Conservation (phyloP, 805 yeast genomes). For the Priceomyces medius region DNA sequence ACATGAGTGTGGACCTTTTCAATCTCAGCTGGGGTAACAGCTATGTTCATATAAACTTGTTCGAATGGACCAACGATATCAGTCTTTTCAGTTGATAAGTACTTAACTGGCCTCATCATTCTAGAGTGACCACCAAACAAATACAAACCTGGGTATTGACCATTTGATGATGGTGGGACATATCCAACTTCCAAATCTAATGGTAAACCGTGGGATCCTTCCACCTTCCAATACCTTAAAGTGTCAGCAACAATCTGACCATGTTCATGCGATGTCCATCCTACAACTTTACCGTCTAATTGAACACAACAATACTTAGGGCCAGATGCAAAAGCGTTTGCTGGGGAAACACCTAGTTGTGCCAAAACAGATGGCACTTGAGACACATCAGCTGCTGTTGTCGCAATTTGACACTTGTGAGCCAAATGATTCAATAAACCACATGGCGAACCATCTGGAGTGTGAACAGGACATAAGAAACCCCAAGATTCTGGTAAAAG, state of each 20-base stretch:
- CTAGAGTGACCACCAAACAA: constrained; percentile 90
- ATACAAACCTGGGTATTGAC: constrained; percentile 96
- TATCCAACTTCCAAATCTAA: constrained; percentile 87
- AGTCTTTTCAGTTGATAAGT: constrained; percentile 76
- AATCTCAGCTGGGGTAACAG: constrained; percentile 91
- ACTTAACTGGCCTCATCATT: constrained; percentile 94
- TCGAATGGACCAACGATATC: constrained; percentile 97
- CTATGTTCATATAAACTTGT: constrained; percentile 95
- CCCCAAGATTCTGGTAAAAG: constrained; percentile 99
- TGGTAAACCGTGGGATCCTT: constrained; percentile 76
- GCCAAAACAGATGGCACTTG: constrained; percentile 64
- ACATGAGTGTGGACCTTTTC: constrained; percentile 84
- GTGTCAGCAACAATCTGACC: constrained; percentile 87
- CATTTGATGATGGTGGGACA: constrained; percentile 93
- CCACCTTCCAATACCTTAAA: constrained; percentile 88
- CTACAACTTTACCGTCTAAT: constrained; percentile 86
- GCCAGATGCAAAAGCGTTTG: constrained; percentile 81
- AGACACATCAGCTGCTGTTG: constrained; percentile 71
- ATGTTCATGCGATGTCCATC: constrained; percentile 91
- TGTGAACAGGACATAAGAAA: constrained; percentile 96
- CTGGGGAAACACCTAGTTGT: constrained; percentile 77
- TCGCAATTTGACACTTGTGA: constrained; percentile 88
- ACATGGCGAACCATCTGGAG: constrained; percentile 99
- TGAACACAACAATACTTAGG: constrained; percentile 88
- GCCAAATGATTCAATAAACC: constrained; percentile 96